phyloP scores from a whole-genome alignment of 2,329 filamentous ascomycete species.

The Capronia coronata region DNA sequence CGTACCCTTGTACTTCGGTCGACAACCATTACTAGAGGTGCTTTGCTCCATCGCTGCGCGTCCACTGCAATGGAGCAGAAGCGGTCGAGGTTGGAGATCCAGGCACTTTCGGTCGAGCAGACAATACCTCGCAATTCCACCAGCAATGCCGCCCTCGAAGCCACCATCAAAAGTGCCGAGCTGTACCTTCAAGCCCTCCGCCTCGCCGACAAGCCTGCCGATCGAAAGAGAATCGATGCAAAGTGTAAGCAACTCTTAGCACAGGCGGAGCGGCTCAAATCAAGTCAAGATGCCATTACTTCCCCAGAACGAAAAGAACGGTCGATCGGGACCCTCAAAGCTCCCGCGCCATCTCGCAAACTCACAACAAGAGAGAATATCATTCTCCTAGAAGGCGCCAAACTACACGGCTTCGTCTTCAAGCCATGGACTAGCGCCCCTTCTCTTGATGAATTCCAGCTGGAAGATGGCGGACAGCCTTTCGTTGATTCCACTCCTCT shows the following conservation, averaged over 20 bases:
- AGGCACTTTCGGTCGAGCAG: slow-evolving; percentile 20
- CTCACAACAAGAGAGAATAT: slow-evolving; percentile 66
- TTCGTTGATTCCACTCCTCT: slow-evolving; percentile 65
- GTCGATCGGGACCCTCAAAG: slow-evolving; percentile 25
- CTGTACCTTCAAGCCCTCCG: slow-evolving; percentile 70
- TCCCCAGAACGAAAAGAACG: background rate
- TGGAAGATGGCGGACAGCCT: slow-evolving; percentile 42
- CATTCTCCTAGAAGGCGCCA: slow-evolving; percentile 69
- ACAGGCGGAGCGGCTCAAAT: slow-evolving; percentile 70
- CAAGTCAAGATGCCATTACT: slow-evolving; percentile 2
- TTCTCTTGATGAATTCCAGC: slow-evolving; percentile 54
- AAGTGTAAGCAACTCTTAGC: slow-evolving; percentile 66
- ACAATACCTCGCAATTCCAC: slow-evolving; percentile 10
- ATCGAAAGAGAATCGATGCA: slow-evolving; percentile 60
- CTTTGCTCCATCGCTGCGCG: too few relatives aligned
- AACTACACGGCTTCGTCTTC: slow-evolving; percentile 74
- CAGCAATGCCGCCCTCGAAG: slow-evolving; percentile 61
- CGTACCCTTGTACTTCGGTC: too few relatives aligned
- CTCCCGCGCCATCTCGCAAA: slow-evolving; percentile 47
- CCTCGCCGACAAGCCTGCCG: slow-evolving; percentile 53
- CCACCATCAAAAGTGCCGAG: slow-evolving; percentile 72
- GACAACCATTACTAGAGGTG: too few relatives aligned
- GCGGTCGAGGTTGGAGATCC: slow-evolving; percentile 19
- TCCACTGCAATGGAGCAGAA: slow-evolving; percentile 7
- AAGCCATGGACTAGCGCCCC: slow-evolving; percentile 73